A percentile compares a stretch with the other conserved stretches of the same genome.
Conservation (phyloP, 1,139 yeast species). For the Pichia sp. region DNA sequence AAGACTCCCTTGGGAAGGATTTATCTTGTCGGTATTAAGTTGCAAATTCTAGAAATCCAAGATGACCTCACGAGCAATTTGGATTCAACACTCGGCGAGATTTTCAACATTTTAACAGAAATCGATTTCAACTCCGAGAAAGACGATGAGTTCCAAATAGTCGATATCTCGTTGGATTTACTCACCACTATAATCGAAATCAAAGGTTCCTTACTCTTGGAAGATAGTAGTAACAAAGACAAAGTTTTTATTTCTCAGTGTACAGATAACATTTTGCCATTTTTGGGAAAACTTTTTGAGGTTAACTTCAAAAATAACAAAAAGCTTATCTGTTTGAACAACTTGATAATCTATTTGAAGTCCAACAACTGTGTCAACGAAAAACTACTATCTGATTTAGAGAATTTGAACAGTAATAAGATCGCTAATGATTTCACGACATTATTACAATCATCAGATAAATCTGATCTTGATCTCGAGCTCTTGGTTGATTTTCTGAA, state of each 20-base stretch:
- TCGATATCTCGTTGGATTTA: conserved; percentile 70
- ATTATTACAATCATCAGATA: background rate
- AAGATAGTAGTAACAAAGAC: conserved; percentile 12
- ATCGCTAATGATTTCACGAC: conserved; percentile 4
- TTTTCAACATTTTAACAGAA: conserved; percentile 22
- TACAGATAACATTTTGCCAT: conserved; percentile 20
- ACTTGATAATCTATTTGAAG: conserved; percentile 54
- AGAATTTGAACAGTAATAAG: conserved; percentile 11
- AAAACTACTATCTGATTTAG: conserved; percentile 13
- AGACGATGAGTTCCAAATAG: conserved; percentile 52
- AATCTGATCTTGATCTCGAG: conserved; percentile 9
- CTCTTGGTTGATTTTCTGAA: conserved; percentile 24
- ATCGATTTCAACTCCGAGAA: conserved; percentile 19
- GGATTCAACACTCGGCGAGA: conserved; percentile 18
- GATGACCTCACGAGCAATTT: conserved; percentile 26
- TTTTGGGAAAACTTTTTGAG: conserved; percentile 35
- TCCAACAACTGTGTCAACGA: conserved; percentile 19
- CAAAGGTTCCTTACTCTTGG: conserved; percentile 31
- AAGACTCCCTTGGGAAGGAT: conserved; percentile 39
- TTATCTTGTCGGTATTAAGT: conserved; percentile 55
- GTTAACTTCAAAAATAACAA: conserved; percentile 37
- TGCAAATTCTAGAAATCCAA: conserved; percentile 52
- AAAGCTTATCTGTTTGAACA: conserved; percentile 64
- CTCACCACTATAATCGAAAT: conserved; percentile 71
- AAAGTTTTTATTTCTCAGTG: conserved; percentile 18